Percentiles rank a stretch among this genome's conserved stretches.
phyloP scores from a whole-genome alignment of 78 protist genomes.

The Dictyostelium purpureum region DNA sequence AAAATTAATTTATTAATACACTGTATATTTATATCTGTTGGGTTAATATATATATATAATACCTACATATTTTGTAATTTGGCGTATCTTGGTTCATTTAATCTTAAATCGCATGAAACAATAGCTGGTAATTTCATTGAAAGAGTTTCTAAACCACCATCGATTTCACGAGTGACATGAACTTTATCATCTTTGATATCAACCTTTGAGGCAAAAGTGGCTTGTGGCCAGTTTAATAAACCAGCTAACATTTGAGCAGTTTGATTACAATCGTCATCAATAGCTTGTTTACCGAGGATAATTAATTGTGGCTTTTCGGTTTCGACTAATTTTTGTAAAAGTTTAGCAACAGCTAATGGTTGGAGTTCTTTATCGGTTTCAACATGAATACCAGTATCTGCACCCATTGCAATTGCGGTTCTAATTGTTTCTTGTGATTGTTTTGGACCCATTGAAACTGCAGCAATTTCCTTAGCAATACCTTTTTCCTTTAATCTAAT shows the following conservation, averaged over 20 bases:
- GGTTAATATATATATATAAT: background rate
- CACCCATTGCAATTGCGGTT: constrained; percentile 95
- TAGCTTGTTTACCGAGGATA: constrained; percentile 96
- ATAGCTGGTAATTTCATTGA: constrained; percentile 94
- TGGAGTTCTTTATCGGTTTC: constrained; percentile 73
- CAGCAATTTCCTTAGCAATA: constrained; percentile 90
- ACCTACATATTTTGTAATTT: constrained; percentile 96
- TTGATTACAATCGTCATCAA: constrained; percentile 97
- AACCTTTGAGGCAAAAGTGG: constrained; percentile 93
- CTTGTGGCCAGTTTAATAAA: constrained; percentile 95
- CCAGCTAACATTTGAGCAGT: constrained; percentile 96
- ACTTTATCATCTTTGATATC: constrained; percentile 42
- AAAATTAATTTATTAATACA: background rate
- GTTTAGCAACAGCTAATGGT: constrained; percentile 95
- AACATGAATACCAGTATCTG: constrained; percentile 96
- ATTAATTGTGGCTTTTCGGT: constrained; percentile 69
- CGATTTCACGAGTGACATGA: constrained; percentile 94
- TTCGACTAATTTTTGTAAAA: constrained; percentile 84
- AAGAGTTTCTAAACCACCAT: constrained; percentile 96
- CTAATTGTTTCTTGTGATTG: constrained; percentile 43
- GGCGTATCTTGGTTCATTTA: constrained; percentile 98
- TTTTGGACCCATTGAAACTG: constrained; percentile 94
- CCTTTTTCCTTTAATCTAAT: constrained; percentile 92
- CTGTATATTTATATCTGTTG: background rate
- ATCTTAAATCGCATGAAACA: constrained; percentile 94